Evolutionary conservation across 108 stramenopile genomes (phyloP).

Genomic region (Schizochytrium sp.): DNA sequence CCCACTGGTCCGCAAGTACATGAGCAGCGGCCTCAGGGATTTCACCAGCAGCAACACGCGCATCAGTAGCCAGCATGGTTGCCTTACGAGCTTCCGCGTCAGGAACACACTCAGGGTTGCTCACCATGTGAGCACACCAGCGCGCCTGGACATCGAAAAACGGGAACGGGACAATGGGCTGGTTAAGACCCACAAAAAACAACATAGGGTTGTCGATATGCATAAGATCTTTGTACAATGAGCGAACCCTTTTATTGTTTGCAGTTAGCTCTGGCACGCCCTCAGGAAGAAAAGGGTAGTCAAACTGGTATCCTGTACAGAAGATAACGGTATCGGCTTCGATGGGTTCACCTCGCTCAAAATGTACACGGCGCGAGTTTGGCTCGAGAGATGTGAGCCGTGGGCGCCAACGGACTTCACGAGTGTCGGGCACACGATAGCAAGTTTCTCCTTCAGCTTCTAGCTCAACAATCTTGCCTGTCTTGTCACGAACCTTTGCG

Average conservation of each 20-base stretch:
- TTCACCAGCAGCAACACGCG: conserved; percentile 7
- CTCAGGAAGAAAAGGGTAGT: conserved; percentile 2
- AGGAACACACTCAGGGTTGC: background rate
- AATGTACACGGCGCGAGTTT: background rate
- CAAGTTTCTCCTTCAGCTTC: background rate
- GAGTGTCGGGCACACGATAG: background rate
- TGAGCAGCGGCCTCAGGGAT: conserved; percentile 12
- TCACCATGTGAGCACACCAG: conserved; percentile 41
- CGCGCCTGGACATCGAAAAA: conserved; percentile 53
- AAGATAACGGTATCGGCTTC: conserved; percentile 39
- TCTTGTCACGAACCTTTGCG: background rate
- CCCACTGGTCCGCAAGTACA: conserved; percentile 52
- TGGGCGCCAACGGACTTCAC: background rate
- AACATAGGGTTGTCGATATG: conserved; percentile 10
- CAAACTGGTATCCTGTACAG: conserved; percentile 49
- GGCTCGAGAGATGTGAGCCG: background rate
- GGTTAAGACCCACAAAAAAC: conserved; percentile 38
- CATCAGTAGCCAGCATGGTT: background rate
- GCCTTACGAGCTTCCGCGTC: background rate
- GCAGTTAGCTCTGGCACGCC: conserved; percentile 35
- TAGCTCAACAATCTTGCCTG: background rate
- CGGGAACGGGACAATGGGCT: conserved; percentile 55
- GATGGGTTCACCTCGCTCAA: background rate
- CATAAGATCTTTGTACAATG: conserved; percentile 50
- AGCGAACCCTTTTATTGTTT: background rate